Percentiles rank a stretch among this genome's conserved stretches.
Conservation (phyloP, 441 rosid species). For the Capsella rubella region DNA sequence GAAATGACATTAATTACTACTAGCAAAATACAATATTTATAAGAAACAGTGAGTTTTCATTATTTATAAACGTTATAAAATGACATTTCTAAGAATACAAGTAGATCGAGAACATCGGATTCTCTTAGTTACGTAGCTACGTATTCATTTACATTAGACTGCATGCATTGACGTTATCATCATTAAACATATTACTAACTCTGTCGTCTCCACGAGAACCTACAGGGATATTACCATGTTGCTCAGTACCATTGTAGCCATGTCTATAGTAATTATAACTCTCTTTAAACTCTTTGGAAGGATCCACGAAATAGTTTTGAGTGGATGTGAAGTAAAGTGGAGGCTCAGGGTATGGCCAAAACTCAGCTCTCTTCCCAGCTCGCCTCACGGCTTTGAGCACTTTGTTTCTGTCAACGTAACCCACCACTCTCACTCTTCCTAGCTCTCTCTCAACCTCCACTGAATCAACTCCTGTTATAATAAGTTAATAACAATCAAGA, state of each 20-base stretch:
- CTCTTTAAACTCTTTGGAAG: constrained; percentile 80
- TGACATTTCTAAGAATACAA: not conserved
- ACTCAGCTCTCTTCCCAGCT: constrained; percentile 89
- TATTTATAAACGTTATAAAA: not conserved
- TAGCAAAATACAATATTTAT: too few relatives aligned
- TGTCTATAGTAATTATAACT: constrained; percentile 86
- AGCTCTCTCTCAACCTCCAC: constrained; percentile 77
- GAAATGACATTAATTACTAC: too few relatives aligned
- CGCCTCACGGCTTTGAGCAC: constrained; percentile 85
- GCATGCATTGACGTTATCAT: constrained; percentile 92
- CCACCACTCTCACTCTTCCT: constrained; percentile 82
- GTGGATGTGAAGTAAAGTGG: constrained; percentile 87
- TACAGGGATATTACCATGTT: constrained; percentile 73
- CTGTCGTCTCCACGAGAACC: constrained; percentile 83
- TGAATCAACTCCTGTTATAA: constrained; percentile 68
- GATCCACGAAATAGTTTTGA: constrained; percentile 72
- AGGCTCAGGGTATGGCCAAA: constrained; percentile 88
- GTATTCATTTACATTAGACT: constrained; percentile 61
- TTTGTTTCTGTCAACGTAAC: constrained; percentile 89
- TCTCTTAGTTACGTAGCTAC: not conserved
- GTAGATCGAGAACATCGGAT: not conserved
- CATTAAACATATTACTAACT: constrained; percentile 94
- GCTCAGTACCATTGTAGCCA: constrained; percentile 76
- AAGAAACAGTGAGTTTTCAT: not conserved
- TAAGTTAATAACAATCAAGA: constrained; percentile 2